A percentile compares a stretch with the other conserved stretches of the same genome.
Conservation (phyloP, 306 rosid genomes). For the Medicago lupulina region DNA sequence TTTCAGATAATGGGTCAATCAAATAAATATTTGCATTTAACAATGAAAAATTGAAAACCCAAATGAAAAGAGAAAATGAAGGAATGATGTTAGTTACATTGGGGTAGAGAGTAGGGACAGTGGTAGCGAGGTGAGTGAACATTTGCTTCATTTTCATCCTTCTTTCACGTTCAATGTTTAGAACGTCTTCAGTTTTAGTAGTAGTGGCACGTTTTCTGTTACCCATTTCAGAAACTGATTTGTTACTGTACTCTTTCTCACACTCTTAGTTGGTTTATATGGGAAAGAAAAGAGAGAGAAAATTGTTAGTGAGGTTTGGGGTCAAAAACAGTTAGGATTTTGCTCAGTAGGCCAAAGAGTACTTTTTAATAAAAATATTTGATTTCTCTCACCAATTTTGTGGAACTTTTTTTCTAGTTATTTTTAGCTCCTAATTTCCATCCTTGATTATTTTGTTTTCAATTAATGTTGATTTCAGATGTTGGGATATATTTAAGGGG, state of each 20-base stretch:
- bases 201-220: constrained; percentile 35
- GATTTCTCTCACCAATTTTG: background rate
- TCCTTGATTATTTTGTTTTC: too few species aligned
- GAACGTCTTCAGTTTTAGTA: background rate
- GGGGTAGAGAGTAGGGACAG: constrained; percentile 39
- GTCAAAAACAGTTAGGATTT: constrained; percentile 31
- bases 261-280: background rate
- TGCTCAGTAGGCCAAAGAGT: background rate
- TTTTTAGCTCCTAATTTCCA: background rate
- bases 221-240: background rate
- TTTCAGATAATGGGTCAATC: background rate
- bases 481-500: background rate
- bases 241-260: background rate
- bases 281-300: background rate
- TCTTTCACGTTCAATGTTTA: constrained; percentile 42
- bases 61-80: background rate
- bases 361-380: too few species aligned
- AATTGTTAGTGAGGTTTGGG: background rate
- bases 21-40: background rate
- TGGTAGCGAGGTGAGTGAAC: constrained; percentile 43
- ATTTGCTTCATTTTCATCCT: constrained; percentile 46
- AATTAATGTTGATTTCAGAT: too few species aligned
- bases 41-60: background rate
- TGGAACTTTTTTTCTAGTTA: background rate
- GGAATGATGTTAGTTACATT: constrained; percentile 35